Evolutionary conservation across 2,329 filamentous ascomycete genomes (phyloP), one percentile per base, ranked within the genome.

Genomic region (Aspergillus alliaceus): DNA sequence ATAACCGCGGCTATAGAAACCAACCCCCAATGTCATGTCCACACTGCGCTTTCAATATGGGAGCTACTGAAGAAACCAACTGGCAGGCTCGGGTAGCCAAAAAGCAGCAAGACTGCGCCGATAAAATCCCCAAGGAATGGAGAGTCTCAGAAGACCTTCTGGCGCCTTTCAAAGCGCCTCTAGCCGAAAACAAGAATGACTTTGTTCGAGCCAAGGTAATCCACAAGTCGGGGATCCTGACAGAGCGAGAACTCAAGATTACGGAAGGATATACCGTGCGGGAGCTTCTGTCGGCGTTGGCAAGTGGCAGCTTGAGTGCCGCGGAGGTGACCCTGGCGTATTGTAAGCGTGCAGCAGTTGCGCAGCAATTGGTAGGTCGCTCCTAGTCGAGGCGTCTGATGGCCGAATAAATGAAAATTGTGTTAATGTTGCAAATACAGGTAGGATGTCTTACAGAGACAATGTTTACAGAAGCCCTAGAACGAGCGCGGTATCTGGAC

Each of bases 241-340:
- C 67, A 1, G 53, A 71, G 3, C 58, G 73, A 6, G 82, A 86
- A 58, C 63, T 84, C 5, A 60, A 70, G 0, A 83, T 85, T 56
- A 85, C 83, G 0, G 69, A 70, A 35, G 46, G 58, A 2, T 77
- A 77, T 44, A 77, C 81, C 59, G 69, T 71, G 0, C 49, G 62
- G 1, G 62, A 59, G 1, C 60, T 78, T 5, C 56, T 75, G 1
- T 53, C 56, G 3, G 64, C 66, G 5, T 60, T 78, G 6, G 49
- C 61, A 0, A 37, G 50, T 0, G 65, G 71, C 0, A 62, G 59
- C 5, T 64, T 74, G 48, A 74, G 64, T 4, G 71, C 76, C 0
- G 57, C 70, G 0, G 73, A 80, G 20, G 81, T 84, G 0, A 73
- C 76, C 0, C 70, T 68, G 2, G 83, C 84, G 0, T 86, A 80